Percentiles rank a stretch among this genome's conserved stretches.
These are phyloP conservation scores for Amanita polypyramis DNA, from an alignment of 768 basidiomycete species.

Conservation along the genomic window DNA sequence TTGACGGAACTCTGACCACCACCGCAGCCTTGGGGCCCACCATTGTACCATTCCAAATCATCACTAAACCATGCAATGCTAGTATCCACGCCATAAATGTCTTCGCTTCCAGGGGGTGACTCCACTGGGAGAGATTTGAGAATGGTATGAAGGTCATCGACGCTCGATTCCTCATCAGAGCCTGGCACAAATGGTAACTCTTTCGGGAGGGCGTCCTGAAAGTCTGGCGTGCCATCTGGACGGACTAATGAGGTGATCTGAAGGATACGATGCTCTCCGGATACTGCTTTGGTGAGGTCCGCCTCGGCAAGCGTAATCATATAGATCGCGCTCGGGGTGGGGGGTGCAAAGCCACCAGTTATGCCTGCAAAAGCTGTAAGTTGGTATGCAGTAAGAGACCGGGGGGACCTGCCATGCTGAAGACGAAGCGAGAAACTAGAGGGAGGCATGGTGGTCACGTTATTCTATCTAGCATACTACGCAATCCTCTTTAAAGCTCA, in stretches of 20 bases:
- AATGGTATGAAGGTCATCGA: conserved; percentile 51
- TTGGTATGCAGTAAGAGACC: background rate
- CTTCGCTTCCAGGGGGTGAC: conserved; percentile 47
- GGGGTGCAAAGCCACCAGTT: conserved; percentile 63
- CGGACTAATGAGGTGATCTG: conserved; percentile 37
- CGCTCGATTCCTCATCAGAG: conserved; percentile 24
- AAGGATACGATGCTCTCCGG: conserved; percentile 16
- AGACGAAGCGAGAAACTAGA: conserved; percentile 46
- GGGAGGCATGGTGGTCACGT: conserved; percentile 29
- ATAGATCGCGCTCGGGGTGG: conserved; percentile 47
- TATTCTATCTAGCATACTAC: conserved; percentile 7
- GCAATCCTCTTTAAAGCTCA: conserved; percentile 92
- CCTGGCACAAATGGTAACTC: conserved; percentile 15
- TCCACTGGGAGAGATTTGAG: conserved; percentile 49
- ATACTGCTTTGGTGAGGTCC: background rate
- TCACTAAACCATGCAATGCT: conserved; percentile 53
- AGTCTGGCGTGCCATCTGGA: conserved; percentile 31
- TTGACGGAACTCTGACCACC: conserved; percentile 37
- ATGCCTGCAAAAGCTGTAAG: conserved; percentile 43
- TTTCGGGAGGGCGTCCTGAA: conserved; percentile 33
- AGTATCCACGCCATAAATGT: conserved; percentile 63
- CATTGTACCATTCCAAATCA: conserved; percentile 51
- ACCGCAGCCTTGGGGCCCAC: conserved; percentile 50
- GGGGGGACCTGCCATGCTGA: conserved; percentile 40
- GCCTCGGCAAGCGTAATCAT: conserved; percentile 32